Conservation (phyloP, 2,329 filamentous ascomycete species). For the Aspergillus brasiliensis region DNA sequence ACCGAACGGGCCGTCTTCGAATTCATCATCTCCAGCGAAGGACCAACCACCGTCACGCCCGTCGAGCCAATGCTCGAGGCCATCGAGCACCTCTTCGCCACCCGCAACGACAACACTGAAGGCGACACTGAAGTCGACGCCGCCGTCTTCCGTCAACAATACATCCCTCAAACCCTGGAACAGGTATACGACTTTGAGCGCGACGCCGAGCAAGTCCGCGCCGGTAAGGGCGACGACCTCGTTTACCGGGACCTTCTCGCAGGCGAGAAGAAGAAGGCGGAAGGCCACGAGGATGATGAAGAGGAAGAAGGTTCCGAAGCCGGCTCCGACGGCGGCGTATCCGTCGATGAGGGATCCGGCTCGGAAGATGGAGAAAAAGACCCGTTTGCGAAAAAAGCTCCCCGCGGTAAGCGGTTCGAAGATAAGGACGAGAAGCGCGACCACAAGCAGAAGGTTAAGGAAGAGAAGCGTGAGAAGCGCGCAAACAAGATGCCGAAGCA, state of each 20-base stretch:
- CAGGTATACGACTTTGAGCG: conserved; percentile 96
- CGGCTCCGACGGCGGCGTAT: conserved; percentile 40
- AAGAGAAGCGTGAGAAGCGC: conserved; percentile 90
- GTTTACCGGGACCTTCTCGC: conserved; percentile 86
- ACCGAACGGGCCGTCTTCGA: conserved; percentile 78
- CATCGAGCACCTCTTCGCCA: conserved; percentile 68
- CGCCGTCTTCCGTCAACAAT: conserved; percentile 92
- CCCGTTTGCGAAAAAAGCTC: conserved; percentile 65
- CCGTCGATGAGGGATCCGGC: conserved; percentile 30
- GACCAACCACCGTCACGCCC: conserved; percentile 37
- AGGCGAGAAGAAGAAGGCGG: conserved; percentile 48
- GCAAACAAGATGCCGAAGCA: conserved; percentile 97
- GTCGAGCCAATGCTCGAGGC: conserved; percentile 61
- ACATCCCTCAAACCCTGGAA: conserved; percentile 92
- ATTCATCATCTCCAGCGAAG: conserved; percentile 71
- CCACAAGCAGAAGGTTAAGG: conserved; percentile 90
- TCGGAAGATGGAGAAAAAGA: conserved; percentile 47
- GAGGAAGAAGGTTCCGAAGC: conserved; percentile 34
- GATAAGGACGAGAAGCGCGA: conserved; percentile 88
- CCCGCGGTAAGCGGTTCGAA: conserved; percentile 81
- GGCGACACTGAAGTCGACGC: conserved; percentile 69
- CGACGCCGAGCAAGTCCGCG: conserved; percentile 75
- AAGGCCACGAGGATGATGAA: conserved; percentile 34
- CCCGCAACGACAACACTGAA: conserved; percentile 52
- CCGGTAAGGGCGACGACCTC: conserved; percentile 73